phyloP scores from a whole-genome alignment of 2,329 filamentous ascomycete genomes.

The Penicillium sp. region DNA sequence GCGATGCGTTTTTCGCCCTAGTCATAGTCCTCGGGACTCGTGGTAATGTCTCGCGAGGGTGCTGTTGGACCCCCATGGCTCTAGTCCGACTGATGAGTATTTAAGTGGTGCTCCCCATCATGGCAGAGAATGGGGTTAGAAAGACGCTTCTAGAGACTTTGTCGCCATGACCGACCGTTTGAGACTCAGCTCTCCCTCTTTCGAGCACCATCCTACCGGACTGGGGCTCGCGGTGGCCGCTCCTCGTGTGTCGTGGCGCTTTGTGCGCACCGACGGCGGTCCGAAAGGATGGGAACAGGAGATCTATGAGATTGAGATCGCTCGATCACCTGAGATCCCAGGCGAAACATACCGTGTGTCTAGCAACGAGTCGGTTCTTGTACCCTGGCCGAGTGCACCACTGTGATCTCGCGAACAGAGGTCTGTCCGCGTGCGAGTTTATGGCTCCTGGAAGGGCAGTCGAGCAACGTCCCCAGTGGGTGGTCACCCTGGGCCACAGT shows the following conservation, averaged over 20 bases:
- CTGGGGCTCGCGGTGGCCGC: background rate
- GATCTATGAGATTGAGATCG: background rate
- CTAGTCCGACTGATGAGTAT: background rate
- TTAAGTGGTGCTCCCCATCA: background rate
- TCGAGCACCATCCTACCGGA: background rate
- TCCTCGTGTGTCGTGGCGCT: background rate
- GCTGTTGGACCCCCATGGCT: background rate
- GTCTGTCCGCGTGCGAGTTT: background rate
- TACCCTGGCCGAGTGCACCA: background rate
- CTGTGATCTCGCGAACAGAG: background rate
- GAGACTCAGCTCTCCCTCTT: background rate
- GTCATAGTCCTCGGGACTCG: background rate
- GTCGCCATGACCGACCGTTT: background rate
- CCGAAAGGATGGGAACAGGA: conserved; percentile 1
- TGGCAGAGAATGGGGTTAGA: background rate
- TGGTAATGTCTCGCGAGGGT: background rate
- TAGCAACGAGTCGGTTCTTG: background rate
- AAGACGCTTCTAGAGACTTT: background rate
- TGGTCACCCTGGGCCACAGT: background rate
- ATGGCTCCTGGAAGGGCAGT: background rate
- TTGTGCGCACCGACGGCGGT: background rate
- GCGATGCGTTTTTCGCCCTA: background rate
- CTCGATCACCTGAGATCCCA: background rate
- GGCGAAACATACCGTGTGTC: background rate
- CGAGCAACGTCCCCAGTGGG: background rate